These are phyloP conservation scores for Boletales sp. DNA, from an alignment of 768 basidiomycete genomes.

Conservation along the genomic window DNA sequence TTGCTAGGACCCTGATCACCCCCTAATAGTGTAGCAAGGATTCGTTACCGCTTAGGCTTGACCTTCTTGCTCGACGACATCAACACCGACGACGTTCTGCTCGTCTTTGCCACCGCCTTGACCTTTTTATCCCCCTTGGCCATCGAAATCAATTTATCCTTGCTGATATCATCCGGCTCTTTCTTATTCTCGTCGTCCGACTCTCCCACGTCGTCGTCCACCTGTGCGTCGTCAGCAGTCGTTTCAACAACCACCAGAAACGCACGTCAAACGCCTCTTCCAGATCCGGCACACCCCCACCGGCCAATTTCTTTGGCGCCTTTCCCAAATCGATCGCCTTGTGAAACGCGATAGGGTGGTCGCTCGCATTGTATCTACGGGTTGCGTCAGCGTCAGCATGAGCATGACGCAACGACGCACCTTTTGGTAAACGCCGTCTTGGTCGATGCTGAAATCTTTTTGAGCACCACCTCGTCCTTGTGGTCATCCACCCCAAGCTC, in stretches of 20 bases:
- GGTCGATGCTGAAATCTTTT: slow-evolving; percentile 77
- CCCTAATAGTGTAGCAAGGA: too few relatives aligned
- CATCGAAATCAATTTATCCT: slow-evolving; percentile 60
- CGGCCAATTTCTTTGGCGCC: slow-evolving; percentile 72
- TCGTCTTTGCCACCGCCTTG: background rate
- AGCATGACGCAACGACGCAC: slow-evolving; percentile 40
- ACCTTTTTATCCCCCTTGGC: slow-evolving; percentile 36
- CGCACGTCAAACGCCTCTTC: slow-evolving; percentile 88
- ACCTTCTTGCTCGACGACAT: slow-evolving; percentile 15
- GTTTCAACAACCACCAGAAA: background rate
- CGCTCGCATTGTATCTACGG: slow-evolving; percentile 79
- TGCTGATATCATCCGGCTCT: slow-evolving; percentile 35
- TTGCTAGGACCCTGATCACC: slow-evolving; percentile 23
- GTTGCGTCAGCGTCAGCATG: background rate
- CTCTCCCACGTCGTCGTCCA: slow-evolving; percentile 45
- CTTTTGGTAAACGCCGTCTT: slow-evolving; percentile 85
- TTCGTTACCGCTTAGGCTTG: slow-evolving; percentile 18
- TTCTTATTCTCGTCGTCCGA: slow-evolving; percentile 49
- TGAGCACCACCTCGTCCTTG: slow-evolving; percentile 70
- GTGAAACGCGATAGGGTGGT: slow-evolving; percentile 95
- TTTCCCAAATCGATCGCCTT: slow-evolving; percentile 81
- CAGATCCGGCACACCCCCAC: slow-evolving; percentile 77
- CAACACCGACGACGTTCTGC: background rate
- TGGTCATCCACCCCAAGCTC: slow-evolving; percentile 87
- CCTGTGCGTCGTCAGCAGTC: slow-evolving; percentile 24